Conservation (phyloP, 2,329 filamentous ascomycete species). For the Fusarium sp. region DNA sequence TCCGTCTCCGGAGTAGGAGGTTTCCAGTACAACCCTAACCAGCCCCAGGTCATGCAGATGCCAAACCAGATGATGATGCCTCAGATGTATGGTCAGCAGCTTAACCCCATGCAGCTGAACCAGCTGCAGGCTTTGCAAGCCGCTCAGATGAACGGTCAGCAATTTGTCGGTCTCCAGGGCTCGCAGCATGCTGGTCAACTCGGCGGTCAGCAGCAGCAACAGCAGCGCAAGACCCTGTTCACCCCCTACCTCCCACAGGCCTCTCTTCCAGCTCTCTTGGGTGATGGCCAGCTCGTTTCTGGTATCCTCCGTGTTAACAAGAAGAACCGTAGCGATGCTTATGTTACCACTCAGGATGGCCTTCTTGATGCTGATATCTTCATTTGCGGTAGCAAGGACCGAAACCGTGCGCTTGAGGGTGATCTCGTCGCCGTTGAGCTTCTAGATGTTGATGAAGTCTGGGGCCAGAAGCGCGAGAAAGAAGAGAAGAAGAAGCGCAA, state of each 20-base stretch:
- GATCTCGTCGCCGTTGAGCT: conserved; percentile 96
- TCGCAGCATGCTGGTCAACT: conserved; percentile 79
- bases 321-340: conserved; percentile 98
- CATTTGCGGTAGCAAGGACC: conserved; percentile 98
- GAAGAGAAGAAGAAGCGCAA: conserved; percentile 99
- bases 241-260: conserved; percentile 97
- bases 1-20: conserved; percentile 85
- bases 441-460: conserved; percentile 97
- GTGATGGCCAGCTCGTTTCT: conserved; percentile 92
- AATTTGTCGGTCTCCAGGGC: conserved; percentile 73
- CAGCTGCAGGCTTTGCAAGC: conserved; percentile 94
- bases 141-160: conserved; percentile 83
- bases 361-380: conserved; percentile 97
- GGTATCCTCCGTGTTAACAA: conserved; percentile 99
- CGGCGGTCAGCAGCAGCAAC: conserved; percentile 77
- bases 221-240: conserved; percentile 98
- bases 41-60: conserved; percentile 88
- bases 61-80: conserved; percentile 89
- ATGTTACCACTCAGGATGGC: conserved; percentile 91
- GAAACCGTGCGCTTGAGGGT: conserved; percentile 95
- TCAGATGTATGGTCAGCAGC: conserved; percentile 87
- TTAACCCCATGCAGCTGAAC: conserved; percentile 88
- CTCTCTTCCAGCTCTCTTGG: conserved; percentile 88
- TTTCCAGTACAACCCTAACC: conserved; percentile 85
- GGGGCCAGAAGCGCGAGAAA: conserved; percentile 98